Percentiles rank a stretch among this genome's conserved stretches.
These are phyloP conservation scores for Aspergillus costaricaensis DNA, from an alignment of 2,329 filamentous ascomycete species.

Conservation along the genomic window DNA sequence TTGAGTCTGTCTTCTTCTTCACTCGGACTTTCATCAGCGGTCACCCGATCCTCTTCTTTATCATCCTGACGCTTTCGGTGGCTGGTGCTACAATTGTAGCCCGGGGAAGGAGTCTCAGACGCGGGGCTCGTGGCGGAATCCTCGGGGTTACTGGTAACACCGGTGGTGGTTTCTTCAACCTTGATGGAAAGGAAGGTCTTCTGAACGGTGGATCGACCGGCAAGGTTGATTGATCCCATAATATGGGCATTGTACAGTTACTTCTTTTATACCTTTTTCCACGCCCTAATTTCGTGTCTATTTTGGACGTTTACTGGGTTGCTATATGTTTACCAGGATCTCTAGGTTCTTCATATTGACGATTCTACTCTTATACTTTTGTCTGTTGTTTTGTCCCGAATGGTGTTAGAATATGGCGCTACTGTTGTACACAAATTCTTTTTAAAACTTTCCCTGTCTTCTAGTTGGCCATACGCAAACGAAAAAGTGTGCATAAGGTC, in stretches of 20 bases:
- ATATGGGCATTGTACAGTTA: constrained; percentile 34
- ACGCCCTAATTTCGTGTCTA: constrained; percentile 7
- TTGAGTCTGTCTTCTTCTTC: constrained; percentile 51
- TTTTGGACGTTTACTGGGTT: constrained; percentile 2
- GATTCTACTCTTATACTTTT: not conserved
- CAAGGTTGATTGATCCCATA: constrained; percentile 48
- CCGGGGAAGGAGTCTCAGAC: constrained; percentile 33
- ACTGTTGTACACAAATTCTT: not conserved
- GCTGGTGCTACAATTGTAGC: constrained; percentile 37
- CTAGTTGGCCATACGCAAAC: not conserved
- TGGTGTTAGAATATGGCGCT: not conserved
- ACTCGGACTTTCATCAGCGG: constrained; percentile 45
- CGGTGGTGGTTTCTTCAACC: constrained; percentile 48
- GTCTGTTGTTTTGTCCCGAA: not conserved
- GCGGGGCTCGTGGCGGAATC: constrained; percentile 36
- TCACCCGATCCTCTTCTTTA: constrained; percentile 48
- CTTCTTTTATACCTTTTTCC: constrained; percentile 29
- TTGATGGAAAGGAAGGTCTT: constrained; percentile 52
- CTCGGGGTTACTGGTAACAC: constrained; percentile 36
- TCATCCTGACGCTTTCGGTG: constrained; percentile 40
- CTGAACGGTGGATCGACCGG: constrained; percentile 46
- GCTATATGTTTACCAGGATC: not conserved
- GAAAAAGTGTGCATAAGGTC: not conserved
- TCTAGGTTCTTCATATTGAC: not conserved
- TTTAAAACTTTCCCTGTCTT: no score